Conservation (phyloP, 2,329 filamentous ascomycete genomes). For the Calonectria crousiana region DNA sequence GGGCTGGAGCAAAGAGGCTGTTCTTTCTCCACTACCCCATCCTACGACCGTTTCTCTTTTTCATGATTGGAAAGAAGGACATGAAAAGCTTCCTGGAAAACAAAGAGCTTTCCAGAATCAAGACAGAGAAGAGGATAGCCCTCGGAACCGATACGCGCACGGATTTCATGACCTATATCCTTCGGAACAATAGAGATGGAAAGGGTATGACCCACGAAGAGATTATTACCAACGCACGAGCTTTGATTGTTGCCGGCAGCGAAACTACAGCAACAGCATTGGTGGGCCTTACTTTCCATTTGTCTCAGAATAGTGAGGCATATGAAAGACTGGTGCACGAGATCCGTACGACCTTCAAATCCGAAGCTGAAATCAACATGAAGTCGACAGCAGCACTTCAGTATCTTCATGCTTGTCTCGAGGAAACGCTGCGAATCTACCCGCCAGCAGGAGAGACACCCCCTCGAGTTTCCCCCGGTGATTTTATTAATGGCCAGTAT, state of each 20-base stretch:
- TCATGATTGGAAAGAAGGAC: background rate
- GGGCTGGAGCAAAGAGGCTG: background rate
- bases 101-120: background rate
- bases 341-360: background rate
- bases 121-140: background rate
- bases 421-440: background rate
- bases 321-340: background rate
- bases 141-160: background rate
- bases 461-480: background rate
- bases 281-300: background rate
- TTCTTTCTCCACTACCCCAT: background rate
- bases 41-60: background rate
- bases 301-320: background rate
- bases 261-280: background rate
- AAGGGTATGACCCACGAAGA: background rate
- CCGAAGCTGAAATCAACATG: background rate
- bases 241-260: background rate
- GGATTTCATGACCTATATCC: constrained; percentile 3
- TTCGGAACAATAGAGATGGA: background rate
- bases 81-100: background rate
- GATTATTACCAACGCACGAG: background rate
- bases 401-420: background rate
- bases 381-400: background rate
- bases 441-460: background rate
- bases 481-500: background rate